Conservation (phyloP, 1,284 basidiomycete genomes). For the Sporisorium reilianum region DNA sequence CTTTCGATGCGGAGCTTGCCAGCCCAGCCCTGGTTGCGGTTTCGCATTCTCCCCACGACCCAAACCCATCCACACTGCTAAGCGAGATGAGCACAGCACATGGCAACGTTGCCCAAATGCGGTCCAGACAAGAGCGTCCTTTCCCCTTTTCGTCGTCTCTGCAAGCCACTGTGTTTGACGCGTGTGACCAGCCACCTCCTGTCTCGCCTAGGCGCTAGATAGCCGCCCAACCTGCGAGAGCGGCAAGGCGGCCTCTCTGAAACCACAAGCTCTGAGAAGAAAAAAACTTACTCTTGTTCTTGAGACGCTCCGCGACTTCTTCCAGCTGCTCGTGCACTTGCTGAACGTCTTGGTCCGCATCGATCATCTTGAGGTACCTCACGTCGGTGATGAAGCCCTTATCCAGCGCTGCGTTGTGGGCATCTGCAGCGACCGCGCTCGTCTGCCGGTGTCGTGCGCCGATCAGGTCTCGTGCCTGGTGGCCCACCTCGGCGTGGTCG, state of each 20-base stretch:
- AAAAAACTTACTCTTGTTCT: slow-evolving; percentile 33
- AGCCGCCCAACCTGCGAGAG: not conserved
- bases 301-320: slow-evolving; percentile 19
- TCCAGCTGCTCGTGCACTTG: slow-evolving; percentile 38
- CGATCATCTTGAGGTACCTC: slow-evolving; percentile 24
- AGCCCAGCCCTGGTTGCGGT: not conserved
- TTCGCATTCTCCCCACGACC: slow-evolving; percentile 4
- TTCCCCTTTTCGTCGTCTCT: no score
- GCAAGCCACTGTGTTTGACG: no score
- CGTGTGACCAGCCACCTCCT: no score
- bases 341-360: slow-evolving; percentile 38
- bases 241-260: not conserved
- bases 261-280: not conserved
- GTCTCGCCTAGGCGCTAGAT: no score
- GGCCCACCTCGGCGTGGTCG: slow-evolving; percentile 11
- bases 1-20: no score
- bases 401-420: not conserved
- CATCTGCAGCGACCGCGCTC: not conserved
- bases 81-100: not conserved
- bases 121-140: not conserved
- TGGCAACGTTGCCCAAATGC: not conserved
- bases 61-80: not conserved
- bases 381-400: slow-evolving; percentile 31
- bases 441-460: slow-evolving; percentile 12
- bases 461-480: slow-evolving; percentile 21